Base-by-base conservation (phyloP, 208 protist species). In the Leishmania tropica region DNA sequence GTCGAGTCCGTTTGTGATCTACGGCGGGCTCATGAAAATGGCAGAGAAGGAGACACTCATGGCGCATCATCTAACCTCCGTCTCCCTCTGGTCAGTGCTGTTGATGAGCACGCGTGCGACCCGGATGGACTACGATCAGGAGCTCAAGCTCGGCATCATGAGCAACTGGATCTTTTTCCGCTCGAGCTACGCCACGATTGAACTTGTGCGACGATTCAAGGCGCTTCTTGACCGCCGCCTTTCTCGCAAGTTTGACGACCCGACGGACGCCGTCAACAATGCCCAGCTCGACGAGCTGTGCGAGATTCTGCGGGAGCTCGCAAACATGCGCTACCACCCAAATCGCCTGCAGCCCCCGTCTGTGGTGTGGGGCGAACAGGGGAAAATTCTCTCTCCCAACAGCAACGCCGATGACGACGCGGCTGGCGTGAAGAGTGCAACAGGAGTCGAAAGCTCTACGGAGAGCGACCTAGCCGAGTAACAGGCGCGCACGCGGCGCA, bases 81-180 rank as follows among this genome's bases (percentile, higher is more conserved):
- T 96, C 21, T 81, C 93, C 8, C 54, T 96, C 35, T 98, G 95
- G 94, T 87, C 87, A 11, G 80, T 97, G 71, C 51, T 98, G 19
- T 81, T 98, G 37, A 91, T 96, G 73, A 85, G 88, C 53, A 83
- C 89, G 8, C 79, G 68, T 54, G 85, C 75, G 45, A 88, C 94
- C 76, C 78, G 81, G 17, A 75, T 95, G 24, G 88, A 88, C 17
- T 95, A 92, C 79, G 62, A 82, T 15, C 74, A 91, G 60, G 88
- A 95, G 21, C 78, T 97, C 17, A 87, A 86, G 54, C 83, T 97
- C 11, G 91, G 71, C 40, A 77, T 92, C 8, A 75, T 97, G 28
- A 89, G 96, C 73, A 86, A 86, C 21, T 98, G 95, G 93, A 87
- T 98, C n/a, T 85, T 89, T 64, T 93, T 96, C 53, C 95, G 90